These are phyloP conservation scores for Tricholoma sp. DNA, from an alignment of 768 basidiomycete species.

Conservation along the genomic window DNA sequence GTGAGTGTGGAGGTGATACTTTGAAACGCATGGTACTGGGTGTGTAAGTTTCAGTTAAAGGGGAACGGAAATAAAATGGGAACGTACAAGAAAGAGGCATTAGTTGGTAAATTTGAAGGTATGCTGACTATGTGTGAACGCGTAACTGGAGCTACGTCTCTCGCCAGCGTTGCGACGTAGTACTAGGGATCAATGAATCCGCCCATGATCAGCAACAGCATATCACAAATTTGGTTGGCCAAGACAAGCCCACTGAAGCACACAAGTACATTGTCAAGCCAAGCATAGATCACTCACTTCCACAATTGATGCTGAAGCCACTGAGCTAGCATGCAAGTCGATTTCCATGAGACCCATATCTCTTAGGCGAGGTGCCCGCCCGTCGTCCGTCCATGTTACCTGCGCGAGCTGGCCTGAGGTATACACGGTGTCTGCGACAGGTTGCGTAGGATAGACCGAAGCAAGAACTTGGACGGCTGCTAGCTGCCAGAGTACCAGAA, in stretches of 20 bases:
- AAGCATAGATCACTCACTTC: background rate
- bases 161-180: conserved; percentile 38
- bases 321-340: conserved; percentile 36
- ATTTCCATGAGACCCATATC: conserved; percentile 41
- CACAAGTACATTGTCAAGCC: background rate
- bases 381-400: conserved; percentile 50
- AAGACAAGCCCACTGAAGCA: background rate
- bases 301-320: conserved; percentile 29
- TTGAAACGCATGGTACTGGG: conserved; percentile 32
- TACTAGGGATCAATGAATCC: conserved; percentile 24
- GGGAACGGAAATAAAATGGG: background rate
- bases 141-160: conserved; percentile 32
- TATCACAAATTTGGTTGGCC: background rate
- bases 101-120: conserved; percentile 22
- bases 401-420: conserved; percentile 35
- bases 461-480: background rate
- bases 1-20: conserved; percentile 12
- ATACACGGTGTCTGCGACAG: conserved; percentile 40
- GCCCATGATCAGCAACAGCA: background rate
- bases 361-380: conserved; percentile 31
- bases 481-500: background rate
- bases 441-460: conserved; percentile 47
- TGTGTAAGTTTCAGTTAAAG: background rate
- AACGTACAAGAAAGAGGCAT: conserved; percentile 27
- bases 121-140: conserved; percentile 26